phyloP scores from a whole-genome alignment of 108 stramenopile species.

The Skeletonema marinoi region DNA sequence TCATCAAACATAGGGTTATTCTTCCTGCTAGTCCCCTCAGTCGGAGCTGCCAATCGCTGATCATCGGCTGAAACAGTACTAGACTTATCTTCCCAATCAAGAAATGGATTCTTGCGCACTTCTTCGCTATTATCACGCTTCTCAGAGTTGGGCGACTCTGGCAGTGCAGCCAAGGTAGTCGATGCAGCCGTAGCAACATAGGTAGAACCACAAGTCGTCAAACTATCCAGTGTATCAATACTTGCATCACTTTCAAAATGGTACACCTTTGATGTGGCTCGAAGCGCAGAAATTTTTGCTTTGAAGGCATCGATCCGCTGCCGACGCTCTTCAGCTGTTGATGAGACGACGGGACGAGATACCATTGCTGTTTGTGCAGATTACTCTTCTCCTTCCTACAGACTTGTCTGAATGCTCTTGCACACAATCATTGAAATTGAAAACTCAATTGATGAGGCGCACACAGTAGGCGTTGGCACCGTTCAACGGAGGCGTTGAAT shows the following conservation, averaged over 20 bases:
- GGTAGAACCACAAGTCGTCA: conserved; percentile 1
- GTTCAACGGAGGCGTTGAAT: neutral
- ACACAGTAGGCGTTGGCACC: neutral
- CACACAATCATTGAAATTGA: too few relatives aligned
- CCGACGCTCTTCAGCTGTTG: conserved; percentile 15
- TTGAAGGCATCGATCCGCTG: conserved; percentile 27
- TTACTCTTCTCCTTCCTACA: neutral
- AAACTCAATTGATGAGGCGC: neutral
- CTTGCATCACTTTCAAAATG: conserved; percentile 7
- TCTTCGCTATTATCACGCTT: conserved; percentile 1
- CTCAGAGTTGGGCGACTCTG: neutral
- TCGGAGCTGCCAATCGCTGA: neutral
- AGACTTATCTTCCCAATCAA: conserved; percentile 15
- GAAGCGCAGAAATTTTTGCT: conserved; percentile 15
- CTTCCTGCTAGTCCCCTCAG: neutral
- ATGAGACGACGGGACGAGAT: neutral
- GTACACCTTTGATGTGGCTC: conserved; percentile 35
- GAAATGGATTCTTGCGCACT: conserved; percentile 13
- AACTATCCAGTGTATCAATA: conserved; percentile 24
- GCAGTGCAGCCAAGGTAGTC: neutral
- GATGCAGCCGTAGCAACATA: neutral
- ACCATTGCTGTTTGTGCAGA: neutral
- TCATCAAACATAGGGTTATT: neutral
- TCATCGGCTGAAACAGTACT: neutral
- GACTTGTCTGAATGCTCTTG: too few relatives aligned